A percentile compares a stretch with the other conserved stretches of the same genome.
Evolutionary conservation across 768 basidiomycete genomes (phyloP).

Genomic region (Coprinopsis cinerea): DNA sequence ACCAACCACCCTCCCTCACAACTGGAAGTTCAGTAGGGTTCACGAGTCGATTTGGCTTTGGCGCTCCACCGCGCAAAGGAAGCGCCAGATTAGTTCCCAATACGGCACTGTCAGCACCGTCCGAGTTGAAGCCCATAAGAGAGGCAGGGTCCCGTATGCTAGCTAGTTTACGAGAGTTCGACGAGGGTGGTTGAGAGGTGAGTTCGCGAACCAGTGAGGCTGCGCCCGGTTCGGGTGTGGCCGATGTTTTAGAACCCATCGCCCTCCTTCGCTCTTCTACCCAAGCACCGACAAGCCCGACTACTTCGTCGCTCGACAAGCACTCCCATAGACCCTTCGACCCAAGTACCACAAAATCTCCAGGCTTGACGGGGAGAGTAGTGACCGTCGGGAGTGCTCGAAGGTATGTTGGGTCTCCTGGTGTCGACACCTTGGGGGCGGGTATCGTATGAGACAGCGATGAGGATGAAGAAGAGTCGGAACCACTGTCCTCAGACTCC

Average conservation of each 20-base stretch:
- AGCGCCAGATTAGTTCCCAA: background rate
- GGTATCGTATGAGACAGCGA: no score
- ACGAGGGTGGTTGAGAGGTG: no score
- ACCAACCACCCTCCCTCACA: background rate
- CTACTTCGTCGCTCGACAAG: conserved; percentile 48
- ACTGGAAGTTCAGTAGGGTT: background rate
- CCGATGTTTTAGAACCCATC: background rate
- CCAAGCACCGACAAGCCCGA: conserved; percentile 47
- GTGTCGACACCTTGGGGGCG: conserved; percentile 5
- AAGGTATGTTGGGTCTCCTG: conserved; percentile 34
- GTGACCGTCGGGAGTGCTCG: conserved; percentile 48
- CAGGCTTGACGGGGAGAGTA: conserved; percentile 33
- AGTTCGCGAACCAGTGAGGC: no score
- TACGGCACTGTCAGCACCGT: background rate
- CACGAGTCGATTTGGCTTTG: background rate
- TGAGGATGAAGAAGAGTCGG: conserved; percentile 21
- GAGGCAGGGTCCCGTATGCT: background rate
- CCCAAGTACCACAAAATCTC: conserved; percentile 50
- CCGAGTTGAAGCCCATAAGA: background rate
- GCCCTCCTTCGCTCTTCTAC: conserved; percentile 21
- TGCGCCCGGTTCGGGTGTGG: background rate
- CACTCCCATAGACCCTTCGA: conserved; percentile 50
- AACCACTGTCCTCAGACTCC: conserved; percentile 22
- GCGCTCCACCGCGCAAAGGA: background rate
- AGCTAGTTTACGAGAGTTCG: no score